These are phyloP conservation scores for Pseudonectria foliicola DNA, from an alignment of 2,329 filamentous ascomycete species.

Conservation along the genomic window DNA sequence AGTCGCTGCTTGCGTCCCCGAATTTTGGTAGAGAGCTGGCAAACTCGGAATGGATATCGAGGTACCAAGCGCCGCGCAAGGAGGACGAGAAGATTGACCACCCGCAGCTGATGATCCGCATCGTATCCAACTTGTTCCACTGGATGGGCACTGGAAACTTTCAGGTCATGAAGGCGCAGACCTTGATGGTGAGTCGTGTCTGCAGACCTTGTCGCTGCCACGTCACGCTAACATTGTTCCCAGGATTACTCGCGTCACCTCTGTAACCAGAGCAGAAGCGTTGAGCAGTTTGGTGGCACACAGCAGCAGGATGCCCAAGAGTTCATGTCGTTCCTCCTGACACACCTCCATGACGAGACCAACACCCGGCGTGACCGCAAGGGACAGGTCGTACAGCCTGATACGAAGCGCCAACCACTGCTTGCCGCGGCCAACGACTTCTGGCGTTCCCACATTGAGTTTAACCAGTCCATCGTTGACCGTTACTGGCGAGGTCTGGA, in stretches of 20 bases:
- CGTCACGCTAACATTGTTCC: conserved; percentile 13
- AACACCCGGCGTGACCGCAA: conserved; percentile 49
- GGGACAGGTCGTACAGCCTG: conserved; percentile 24
- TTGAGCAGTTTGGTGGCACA: conserved; percentile 56
- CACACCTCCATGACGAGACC: conserved; percentile 79
- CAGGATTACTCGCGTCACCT: conserved; percentile 48
- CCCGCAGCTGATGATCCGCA: conserved; percentile 53
- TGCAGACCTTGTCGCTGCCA: conserved; percentile 2
- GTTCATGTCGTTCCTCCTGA: conserved; percentile 76
- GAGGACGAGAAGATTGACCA: conserved; percentile 45
- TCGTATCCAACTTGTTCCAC: conserved; percentile 51
- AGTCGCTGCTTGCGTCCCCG: conserved; percentile 70
- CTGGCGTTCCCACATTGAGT: conserved; percentile 64
- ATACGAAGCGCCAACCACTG: conserved; percentile 26
- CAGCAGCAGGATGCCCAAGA: conserved; percentile 89
- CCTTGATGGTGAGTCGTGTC: conserved; percentile 45
- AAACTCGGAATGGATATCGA: conserved; percentile 49
- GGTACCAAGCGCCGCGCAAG: conserved; percentile 63
- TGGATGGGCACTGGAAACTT: conserved; percentile 49
- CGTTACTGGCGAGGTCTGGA: conserved; percentile 74
- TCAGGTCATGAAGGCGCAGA: conserved; percentile 43
- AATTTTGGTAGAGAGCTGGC: conserved; percentile 60
- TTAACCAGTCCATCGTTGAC: conserved; percentile 69
- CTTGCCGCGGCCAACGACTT: conserved; percentile 60
- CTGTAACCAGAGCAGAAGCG: conserved; percentile 22